Evolutionary conservation across 139 green algal species (phyloP), one percentile per base, ranked within the genome.

Genomic region (Picochlorum sp.): DNA sequence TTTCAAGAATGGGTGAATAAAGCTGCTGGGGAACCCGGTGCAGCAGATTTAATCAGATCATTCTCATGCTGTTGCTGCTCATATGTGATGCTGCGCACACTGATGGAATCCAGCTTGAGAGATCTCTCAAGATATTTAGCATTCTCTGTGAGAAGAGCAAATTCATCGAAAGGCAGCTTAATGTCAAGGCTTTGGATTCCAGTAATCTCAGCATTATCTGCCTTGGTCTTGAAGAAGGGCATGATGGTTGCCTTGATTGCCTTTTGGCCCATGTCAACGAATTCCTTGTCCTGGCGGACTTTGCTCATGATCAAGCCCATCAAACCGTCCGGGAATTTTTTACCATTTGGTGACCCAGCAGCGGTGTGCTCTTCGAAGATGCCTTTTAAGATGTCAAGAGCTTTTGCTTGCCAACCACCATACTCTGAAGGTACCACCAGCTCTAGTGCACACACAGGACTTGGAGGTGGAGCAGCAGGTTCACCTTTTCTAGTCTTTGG

Each of bases 141-240:
- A 75, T 90, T 91, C 16, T 94, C 80, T 3, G 49, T 31, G 11
- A 97, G 64, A 67, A 96, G 45, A 10, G 54, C 57, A 20, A 66
- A 58, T 77, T 97, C 90, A 56, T 92, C 80, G 65, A 95, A 96
- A 0, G 86, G 80, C 60, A 92, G 73, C 63, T 72, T 80, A 1
- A 70, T 60, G 1, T 75, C 56, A 34, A 88, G 66, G n/a, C 72
- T 57, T 67, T 82, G 59, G 21, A 15, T 23, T 38, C 13, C 57
- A 20, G 20, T 23, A 16, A 55, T n/a, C 37, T 23, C 15, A 6
- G 10, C 23, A 38, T 47, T 56, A 6, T 94, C 85, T 69, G 84
- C 85, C 73, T 89, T 96, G 74, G 87, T 86, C 74, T 94, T 93
- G 41, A 89, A 77, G 79, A 99, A 98, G 0, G 90, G 90, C 83